A percentile compares a stretch with the other conserved stretches of the same genome.
Evolutionary conservation across 768 basidiomycete genomes (phyloP).

Genomic region (Coprinopsis strossmayeri): DNA sequence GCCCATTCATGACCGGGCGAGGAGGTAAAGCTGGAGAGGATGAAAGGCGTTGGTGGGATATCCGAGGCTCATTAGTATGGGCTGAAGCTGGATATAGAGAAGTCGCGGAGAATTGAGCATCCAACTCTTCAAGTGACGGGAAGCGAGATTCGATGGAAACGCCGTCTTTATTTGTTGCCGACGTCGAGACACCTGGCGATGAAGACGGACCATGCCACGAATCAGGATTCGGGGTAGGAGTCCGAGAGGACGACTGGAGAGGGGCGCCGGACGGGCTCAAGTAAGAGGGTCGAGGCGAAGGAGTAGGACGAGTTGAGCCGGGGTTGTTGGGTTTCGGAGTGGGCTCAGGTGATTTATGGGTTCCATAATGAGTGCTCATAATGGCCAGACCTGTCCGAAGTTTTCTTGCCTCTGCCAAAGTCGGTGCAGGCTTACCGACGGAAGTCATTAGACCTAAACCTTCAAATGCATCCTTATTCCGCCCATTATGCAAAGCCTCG

Average conservation of each 20-base stretch:
- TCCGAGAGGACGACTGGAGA: conserved; percentile 25
- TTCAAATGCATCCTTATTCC: conserved; percentile 70
- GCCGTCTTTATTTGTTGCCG: conserved; percentile 25
- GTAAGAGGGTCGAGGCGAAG: conserved; percentile 26
- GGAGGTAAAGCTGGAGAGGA: conserved; percentile 2
- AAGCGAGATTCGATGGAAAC: conserved; percentile 66
- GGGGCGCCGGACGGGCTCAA: conserved; percentile 21
- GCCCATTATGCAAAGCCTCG: conserved; percentile 6
- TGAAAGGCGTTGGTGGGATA: neutral
- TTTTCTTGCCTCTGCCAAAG: conserved; percentile 71
- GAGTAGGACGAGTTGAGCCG: conserved; percentile 25
- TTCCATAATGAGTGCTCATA: conserved; percentile 27
- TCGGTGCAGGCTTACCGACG: conserved; percentile 47
- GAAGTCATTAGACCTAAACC: conserved; percentile 52
- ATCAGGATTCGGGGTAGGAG: conserved; percentile 21
- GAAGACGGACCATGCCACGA: conserved; percentile 24
- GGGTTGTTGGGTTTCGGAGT: conserved; percentile 4
- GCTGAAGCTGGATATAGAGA: conserved; percentile 19
- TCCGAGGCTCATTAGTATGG: neutral
- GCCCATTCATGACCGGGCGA: neutral
- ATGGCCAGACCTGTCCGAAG: conserved; percentile 65
- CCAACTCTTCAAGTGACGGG: conserved; percentile 83
- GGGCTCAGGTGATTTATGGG: conserved; percentile 21
- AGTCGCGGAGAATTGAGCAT: conserved; percentile 33
- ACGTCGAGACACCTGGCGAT: conserved; percentile 23